Evolutionary conservation across 1,284 basidiomycete species (phyloP), one percentile per base, ranked within the genome.

Genomic region (Neonothopanus nambi): DNA sequence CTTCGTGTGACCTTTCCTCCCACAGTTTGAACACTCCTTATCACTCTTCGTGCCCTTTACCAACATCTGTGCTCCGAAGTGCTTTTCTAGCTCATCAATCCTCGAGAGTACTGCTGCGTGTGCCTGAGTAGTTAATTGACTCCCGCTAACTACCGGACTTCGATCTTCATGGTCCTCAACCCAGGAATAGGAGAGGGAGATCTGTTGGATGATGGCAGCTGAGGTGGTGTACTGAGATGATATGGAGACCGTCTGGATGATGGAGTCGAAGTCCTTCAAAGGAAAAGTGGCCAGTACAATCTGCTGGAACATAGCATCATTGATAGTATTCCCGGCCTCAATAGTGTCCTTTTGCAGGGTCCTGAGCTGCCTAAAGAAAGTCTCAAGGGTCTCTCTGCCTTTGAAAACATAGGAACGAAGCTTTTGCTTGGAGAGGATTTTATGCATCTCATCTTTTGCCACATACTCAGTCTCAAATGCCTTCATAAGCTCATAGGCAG

Each of bases 71-170:
- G 51, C 51, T 30, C 13, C 9, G 12, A 52, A 5, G 5, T 15
- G 23, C 24, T 47, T 39, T 23, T 52, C 44, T 7, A 52, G 24
- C 17, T 52, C 51, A 18, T 52, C 51, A 5, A 52, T 28, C 20
- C n/a, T n/a, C n/a, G n/a, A n/a, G n/a, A n/a, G n/a, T n/a, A n/a
- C n/a, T n/a, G n/a, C n/a, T n/a, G n/a, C n/a, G n/a, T n/a, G n/a
- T n/a, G n/a, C n/a, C n/a, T n/a, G n/a, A n/a, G n/a, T n/a, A n/a
- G n/a, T n/a, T n/a, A n/a, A n/a, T n/a, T n/a, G n/a, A n/a, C n/a
- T n/a, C n/a, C n/a, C n/a, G n/a, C n/a, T n/a, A n/a, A n/a, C n/a
- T n/a, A n/a, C n/a, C n/a, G n/a, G n/a, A n/a, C n/a, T n/a, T n/a
- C n/a, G n/a, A n/a, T n/a, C n/a, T n/a, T n/a, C n/a, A n/a, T n/a